Base-by-base conservation (phyloP, 2,329 filamentous ascomycete species). In the Beauveria medogensis region DNA sequence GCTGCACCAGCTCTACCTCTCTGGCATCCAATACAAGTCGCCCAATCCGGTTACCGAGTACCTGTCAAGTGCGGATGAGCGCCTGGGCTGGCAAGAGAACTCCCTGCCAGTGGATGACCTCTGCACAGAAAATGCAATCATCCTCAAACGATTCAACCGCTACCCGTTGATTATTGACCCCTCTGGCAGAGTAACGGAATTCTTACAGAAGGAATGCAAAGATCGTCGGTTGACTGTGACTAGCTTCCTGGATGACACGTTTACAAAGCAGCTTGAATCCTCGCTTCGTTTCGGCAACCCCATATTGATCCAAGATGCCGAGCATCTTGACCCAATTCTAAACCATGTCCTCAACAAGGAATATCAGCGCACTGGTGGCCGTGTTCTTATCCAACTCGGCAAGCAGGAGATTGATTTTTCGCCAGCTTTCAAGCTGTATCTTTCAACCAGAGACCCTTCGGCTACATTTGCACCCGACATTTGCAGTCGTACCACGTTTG, bases 331-430 rank as follows among this genome's bases (percentile, higher is more conserved):
- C 70, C 95, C 95, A 0, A 92, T 99, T 63, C 86, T 99, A 68
- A 99, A 97, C 71, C 94, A 99, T 69, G 93, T 99, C 60, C 85
- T 99, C 75, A 99, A 99, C 79, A 99, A 99, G 74, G 94, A 99
- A 72, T 99, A 99, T 74, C 95, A 99, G 75, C 95, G 92, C 78
- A 99, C 95, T 30, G 94, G 94, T 67, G 94, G 94, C 24, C 93
- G 94, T 82, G 93, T 97, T 51, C 86, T 99, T 58, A 99, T 99
- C 65, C 94, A 99, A 75, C 89, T 99, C 46, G 94, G 94, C 69
- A 97, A 94, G 75, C 95, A 99, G 75, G 92, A 99, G 76, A 99
- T 99, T 66, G 94, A 99, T 74, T 99, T 99, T 77, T 99, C 94
- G 55, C 93, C 94, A 1, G 86, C 92, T 0, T 99, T 99, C 82